These are phyloP conservation scores for Calophaca sinica DNA, from an alignment of 306 rosid species.

Conservation along the genomic window DNA sequence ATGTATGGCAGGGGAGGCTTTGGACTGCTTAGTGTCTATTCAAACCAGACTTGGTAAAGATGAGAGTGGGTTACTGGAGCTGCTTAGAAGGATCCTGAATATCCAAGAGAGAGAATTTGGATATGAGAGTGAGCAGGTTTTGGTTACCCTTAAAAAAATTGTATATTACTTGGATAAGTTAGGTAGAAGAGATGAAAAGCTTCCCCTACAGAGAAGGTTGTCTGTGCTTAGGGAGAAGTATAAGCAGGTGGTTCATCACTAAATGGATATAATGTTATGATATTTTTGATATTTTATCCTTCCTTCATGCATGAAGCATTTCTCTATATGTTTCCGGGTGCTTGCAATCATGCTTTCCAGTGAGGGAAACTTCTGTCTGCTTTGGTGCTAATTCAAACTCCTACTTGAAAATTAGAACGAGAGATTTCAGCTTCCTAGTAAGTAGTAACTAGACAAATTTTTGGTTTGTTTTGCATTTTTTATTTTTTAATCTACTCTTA, in stretches of 20 bases:
- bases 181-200: conserved; percentile 73
- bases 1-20: conserved; percentile 81
- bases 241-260: conserved; percentile 68
- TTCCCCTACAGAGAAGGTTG: conserved; percentile 70
- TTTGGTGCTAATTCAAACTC: not conserved
- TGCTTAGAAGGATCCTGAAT: conserved; percentile 67
- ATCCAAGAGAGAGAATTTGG: conserved; percentile 89
- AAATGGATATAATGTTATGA: conserved; percentile 29
- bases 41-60: conserved; percentile 69
- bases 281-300: conserved; percentile 10
- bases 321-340: conserved; percentile 19
- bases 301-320: conserved; percentile 24
- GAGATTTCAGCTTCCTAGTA: not conserved
- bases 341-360: not conserved
- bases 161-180: conserved; percentile 73
- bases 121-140: conserved; percentile 72
- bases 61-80: conserved; percentile 59
- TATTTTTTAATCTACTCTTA: too few relatives aligned
- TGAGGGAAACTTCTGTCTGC: not conserved
- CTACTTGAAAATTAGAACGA: too few relatives aligned
- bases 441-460: not conserved
- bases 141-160: conserved; percentile 72
- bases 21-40: conserved; percentile 86
- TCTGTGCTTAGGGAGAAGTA: conserved; percentile 68
- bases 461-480: not conserved